Evolutionary conservation across 2,329 filamentous ascomycete genomes (phyloP), one percentile per base, ranked within the genome.

Genomic region (Diaporthe capsici): DNA sequence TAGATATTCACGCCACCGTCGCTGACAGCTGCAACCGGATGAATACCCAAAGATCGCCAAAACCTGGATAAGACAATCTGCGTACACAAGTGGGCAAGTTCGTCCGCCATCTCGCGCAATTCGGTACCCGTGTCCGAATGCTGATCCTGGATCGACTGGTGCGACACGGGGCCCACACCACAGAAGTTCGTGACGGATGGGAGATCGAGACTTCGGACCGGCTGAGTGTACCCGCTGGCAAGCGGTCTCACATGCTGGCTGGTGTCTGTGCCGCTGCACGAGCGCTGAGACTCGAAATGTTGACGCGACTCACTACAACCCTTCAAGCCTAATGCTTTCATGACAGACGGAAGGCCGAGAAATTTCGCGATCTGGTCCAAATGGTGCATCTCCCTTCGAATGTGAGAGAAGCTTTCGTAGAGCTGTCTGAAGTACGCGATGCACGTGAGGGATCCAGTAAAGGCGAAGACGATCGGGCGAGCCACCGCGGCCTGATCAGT

Each of bases 1-100:
- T 93, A 94, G 81, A 94, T 92, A 57, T 92, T 92, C 37, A 94
- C 84, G 77, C 90, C 60, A 5, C 25, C 93, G 80, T 89, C 88
- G 7, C 88, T 88, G 20, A 90, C 80, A 2, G 90, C 88, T 2
- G 57, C 61, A 10, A 37, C 3, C 1, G 90, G 90, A 39, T 82
- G 83, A 73, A 92, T 84, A 39, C 88, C 89, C 87, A 88, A 90
- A 2, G 87, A 88, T 25, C 77, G 80, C 90, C 90, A 92, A 1
- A 91, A 83, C 47, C 85, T 86, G 4, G 87, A 87, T 13, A 92
- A 82, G 4, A 90, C 90, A 83, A 90, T 91, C 81, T 92, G 87
- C 55, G 90, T 86, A 74, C 87, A 88, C 51, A 83, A 83, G 22
- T 89, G 82, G 3, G 87, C 89, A 5, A 92, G 85, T 81, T 92